Evolutionary conservation across 2,329 filamentous ascomycete genomes (phyloP), one percentile per base, ranked within the genome.

Genomic region (Trichoderma breve): DNA sequence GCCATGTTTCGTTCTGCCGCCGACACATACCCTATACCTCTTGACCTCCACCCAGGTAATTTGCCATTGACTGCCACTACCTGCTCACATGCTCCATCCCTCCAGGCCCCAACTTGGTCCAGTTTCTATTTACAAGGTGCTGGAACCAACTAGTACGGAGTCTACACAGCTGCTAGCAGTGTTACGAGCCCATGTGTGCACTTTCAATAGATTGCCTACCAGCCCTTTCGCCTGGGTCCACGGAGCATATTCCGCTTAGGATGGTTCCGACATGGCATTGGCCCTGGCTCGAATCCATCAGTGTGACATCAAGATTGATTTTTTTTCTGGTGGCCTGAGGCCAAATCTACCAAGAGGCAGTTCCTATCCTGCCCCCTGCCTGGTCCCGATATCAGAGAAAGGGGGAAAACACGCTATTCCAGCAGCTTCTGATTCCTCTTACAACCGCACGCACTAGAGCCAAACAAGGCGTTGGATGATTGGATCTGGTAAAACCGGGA

Each of bases 151-250:
- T 53, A 60, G 57, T 14, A 28, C 60, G 55, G 55, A 28, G 28
- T 63, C 34, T 34, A 2, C 26, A 18, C 61, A 24, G 11, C 36
- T 67, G 47, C 64, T 67, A 58, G 32, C 64, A 18, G 43, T 24
- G 18, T 57, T 67, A 67, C 51, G 51, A 55, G 64, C 64, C 32
- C 53, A 55, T 58, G 63, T 66, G 55, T 69, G 53, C 24, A 32
- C 36, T 47, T 55, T 62, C 39, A 62, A 70, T 70, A 70, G 55
- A 70, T 70, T 70, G 57, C 67, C 67, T 70, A 34, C 67, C 67
- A 70, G 57, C 67, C 67, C 67, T 70, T 70, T 32, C 34, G 36
- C 55, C 39, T 69, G 36, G 66, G 11, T 69, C 66, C 55, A 55
- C 66, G 55, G 66, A 34, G 66, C 66, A 51, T 47, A 69, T 69